Evolutionary conservation across 2,329 filamentous ascomycete species (phyloP).

Genomic region (Zasmidium citrigriseum): DNA sequence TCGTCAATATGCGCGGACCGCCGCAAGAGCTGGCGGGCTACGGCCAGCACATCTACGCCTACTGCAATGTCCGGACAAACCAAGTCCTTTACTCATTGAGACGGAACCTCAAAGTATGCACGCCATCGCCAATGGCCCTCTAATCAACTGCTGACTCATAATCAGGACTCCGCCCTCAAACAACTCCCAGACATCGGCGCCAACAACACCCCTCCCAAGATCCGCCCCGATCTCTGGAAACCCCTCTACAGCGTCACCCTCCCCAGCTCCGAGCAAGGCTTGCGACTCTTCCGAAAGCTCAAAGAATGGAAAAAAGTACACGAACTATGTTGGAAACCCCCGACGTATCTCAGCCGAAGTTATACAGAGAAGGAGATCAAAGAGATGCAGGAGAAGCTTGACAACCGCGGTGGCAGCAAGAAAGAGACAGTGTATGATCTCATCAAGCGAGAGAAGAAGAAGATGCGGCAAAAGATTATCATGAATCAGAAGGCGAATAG

Average conservation of each 20-base stretch:
- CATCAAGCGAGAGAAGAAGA: slow-evolving; percentile 40
- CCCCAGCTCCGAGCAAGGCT: slow-evolving; percentile 42
- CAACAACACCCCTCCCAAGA: slow-evolving; percentile 58
- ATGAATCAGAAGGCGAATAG: slow-evolving; percentile 68
- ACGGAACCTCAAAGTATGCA: slow-evolving; percentile 55
- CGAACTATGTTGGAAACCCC: slow-evolving; percentile 53
- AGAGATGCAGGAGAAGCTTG: slow-evolving; percentile 42
- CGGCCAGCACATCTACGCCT: slow-evolving; percentile 64
- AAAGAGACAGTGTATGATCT: slow-evolving; percentile 33
- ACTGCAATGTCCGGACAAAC: slow-evolving; percentile 62
- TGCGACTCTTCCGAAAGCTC: slow-evolving; percentile 58
- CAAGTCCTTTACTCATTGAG: slow-evolving; percentile 66
- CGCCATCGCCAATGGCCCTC: not conserved
- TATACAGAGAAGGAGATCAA: slow-evolving; percentile 42
- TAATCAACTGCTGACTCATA: not conserved
- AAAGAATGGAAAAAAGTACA: slow-evolving; percentile 62
- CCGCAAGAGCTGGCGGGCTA: not conserved
- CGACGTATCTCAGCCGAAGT: slow-evolving; percentile 35
- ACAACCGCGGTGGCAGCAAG: slow-evolving; percentile 33
- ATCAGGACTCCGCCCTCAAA: slow-evolving; percentile 46
- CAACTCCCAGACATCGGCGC: slow-evolving; percentile 66
- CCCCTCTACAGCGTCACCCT: slow-evolving; percentile 62
- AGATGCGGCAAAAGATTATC: slow-evolving; percentile 55
- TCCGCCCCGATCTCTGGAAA: slow-evolving; percentile 65
- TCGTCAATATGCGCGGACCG: not conserved